Evolutionary conservation across 2,329 filamentous ascomycete genomes (phyloP), one percentile per base, ranked within the genome.

Genomic region (Karstenula rhodostoma): DNA sequence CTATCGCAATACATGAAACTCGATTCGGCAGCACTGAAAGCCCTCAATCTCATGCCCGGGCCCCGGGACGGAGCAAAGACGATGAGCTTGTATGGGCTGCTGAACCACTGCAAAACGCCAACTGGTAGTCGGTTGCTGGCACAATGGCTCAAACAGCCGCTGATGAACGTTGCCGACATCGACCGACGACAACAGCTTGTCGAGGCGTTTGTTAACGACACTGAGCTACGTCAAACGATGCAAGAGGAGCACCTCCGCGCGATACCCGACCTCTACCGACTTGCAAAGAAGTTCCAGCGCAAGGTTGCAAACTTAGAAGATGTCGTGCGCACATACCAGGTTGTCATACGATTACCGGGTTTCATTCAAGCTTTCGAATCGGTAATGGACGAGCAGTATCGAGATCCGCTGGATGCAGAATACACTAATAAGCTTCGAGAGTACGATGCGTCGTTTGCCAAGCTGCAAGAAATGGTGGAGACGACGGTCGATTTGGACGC

Each of bases 51-150:
- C 40, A 98, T 99, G 94, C 96, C 95, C 5, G 94, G 95, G 5
- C 92, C 92, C 0, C 89, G 93, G 66, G 95, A 99, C 73, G 95
- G 95, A 1, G 87, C 93, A n/a, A 98, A 97, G 82, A 96, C 88
- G 0, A 99, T 99, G 95, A 98, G 94, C 74, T 78, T 99, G 55
- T 99, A 92, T 70, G 95, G 95, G 0, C 82, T 99, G 19, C 83
- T 99, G 44, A 98, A 99, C 71, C 94, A 98, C 78, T 99, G 95
- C 88, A 98, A 97, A 78, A 99, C 95, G 1, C 92, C 95, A 0
- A 89, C 96, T 1, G 95, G 95, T 15, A 96, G 94, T 71, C 86
- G 96, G 50, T 78, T 99, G 59, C 83, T 99, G 32, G 90, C 94
- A 1, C 96, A 99, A 75, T 99, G 95, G 95, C 83, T 99, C 56